Percentiles rank a stretch among this genome's conserved stretches.
These are phyloP conservation scores for Graphilbum fragrans DNA, from an alignment of 2,329 filamentous ascomycete species.

Conservation along the genomic window DNA sequence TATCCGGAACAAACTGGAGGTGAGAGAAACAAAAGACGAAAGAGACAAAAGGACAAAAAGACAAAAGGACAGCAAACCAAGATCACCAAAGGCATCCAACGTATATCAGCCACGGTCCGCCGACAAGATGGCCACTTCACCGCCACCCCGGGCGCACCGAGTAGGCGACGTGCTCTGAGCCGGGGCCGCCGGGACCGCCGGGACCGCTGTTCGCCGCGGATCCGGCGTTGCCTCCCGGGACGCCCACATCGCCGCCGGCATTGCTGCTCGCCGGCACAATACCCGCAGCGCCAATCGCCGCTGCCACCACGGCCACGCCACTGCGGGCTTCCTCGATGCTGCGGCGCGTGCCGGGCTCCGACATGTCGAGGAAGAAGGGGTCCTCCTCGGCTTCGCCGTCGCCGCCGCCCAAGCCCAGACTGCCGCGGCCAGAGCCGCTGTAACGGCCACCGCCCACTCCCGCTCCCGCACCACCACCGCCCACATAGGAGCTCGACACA, in stretches of 20 bases:
- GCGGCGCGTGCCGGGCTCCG: constrained; percentile 51
- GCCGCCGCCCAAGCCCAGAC: constrained; percentile 19
- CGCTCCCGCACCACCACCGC: constrained; percentile 8
- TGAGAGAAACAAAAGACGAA: neutral
- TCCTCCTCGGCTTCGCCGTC: constrained; percentile 51
- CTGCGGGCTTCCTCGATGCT: constrained; percentile 43
- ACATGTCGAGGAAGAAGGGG: constrained; percentile 60
- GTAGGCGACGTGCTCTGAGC: too few relatives aligned
- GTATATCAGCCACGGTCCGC: too few relatives aligned
- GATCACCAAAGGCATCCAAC: neutral
- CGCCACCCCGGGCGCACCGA: too few relatives aligned
- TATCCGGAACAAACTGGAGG: neutral
- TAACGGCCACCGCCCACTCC: constrained; percentile 6
- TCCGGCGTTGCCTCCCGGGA: neutral
- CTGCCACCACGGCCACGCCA: constrained; percentile 7
- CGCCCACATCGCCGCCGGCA: neutral
- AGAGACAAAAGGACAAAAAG: neutral
- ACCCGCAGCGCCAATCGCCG: neutral
- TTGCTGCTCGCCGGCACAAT: neutral
- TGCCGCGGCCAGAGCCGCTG: constrained; percentile 22
- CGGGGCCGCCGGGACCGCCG: neutral
- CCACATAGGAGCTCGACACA: constrained; percentile 24
- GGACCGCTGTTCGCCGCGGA: neutral
- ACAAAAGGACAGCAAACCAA: neutral
- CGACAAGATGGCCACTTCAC: too few relatives aligned